Conservation (phyloP, 2,329 filamentous ascomycete genomes). For the Colletotrichum liaoningense region DNA sequence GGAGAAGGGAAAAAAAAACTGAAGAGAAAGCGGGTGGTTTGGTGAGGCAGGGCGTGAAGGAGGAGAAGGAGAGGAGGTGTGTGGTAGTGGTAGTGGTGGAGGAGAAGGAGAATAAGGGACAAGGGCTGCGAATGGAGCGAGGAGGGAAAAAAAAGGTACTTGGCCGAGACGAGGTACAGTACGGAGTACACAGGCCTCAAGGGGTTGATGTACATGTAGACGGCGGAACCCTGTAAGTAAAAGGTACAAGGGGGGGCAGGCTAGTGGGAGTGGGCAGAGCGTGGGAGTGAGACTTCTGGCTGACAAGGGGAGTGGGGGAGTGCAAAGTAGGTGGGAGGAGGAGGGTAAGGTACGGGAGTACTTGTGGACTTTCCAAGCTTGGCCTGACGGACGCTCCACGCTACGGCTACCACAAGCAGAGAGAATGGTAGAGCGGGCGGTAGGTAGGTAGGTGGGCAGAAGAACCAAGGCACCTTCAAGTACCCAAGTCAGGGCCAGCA, state of each 20-base stretch:
- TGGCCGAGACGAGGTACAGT: conserved; percentile 15
- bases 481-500: background rate
- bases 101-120: conserved; percentile 34
- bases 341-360: background rate
- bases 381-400: background rate
- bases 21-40: conserved; percentile 34
- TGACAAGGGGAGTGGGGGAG: background rate
- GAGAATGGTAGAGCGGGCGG: background rate
- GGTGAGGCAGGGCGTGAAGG: conserved; percentile 36
- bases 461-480: background rate
- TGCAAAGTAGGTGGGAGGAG: conserved; percentile 7
- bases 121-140: conserved; percentile 24
- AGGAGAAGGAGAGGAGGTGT: conserved; percentile 32
- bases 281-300: background rate
- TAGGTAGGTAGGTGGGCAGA: background rate
- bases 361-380: background rate
- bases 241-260: conserved; percentile 28
- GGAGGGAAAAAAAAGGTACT: conserved; percentile 15
- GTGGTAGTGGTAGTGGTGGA: conserved; percentile 25
- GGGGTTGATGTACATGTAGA: conserved; percentile 31
- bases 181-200: conserved; percentile 29
- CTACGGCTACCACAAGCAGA: background rate
- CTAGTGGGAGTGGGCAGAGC: background rate
- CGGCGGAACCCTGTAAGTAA: conserved; percentile 30
- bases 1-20: conserved; percentile 4